Percentiles rank a stretch among this genome's conserved stretches.
Evolutionary conservation across 192 early-diverging fungal species (phyloP).

Genomic region (Fimicolochytrium jonesii): DNA sequence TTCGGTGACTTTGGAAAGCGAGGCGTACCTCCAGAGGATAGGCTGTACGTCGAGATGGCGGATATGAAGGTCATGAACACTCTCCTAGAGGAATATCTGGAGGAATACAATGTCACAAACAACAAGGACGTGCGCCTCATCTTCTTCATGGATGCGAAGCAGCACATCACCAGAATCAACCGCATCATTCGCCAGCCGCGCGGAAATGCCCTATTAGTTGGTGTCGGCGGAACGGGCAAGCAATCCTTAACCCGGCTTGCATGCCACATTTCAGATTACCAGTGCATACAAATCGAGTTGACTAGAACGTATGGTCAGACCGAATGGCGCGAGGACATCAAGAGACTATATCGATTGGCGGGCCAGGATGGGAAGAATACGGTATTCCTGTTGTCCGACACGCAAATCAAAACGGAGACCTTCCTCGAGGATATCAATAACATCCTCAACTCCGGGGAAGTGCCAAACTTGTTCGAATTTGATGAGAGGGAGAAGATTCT

Average conservation of each 20-base stretch:
- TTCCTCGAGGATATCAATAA: conserved; percentile 59
- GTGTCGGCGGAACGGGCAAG: conserved; percentile 58
- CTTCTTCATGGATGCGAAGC: conserved; percentile 60
- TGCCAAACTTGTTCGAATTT: conserved; percentile 57
- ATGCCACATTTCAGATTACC: conserved; percentile 58
- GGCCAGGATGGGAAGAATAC: conserved; percentile 62
- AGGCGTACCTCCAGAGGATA: conserved; percentile 53
- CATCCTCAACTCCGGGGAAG: conserved; percentile 59
- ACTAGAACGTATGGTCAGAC: conserved; percentile 51
- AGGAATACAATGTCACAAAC: conserved; percentile 60
- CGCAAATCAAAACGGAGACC: conserved; percentile 55
- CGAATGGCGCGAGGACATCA: conserved; percentile 59
- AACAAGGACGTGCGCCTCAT: conserved; percentile 55
- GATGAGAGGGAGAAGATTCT: conserved; percentile 61
- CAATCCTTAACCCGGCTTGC: conserved; percentile 55
- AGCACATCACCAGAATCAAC: conserved; percentile 53
- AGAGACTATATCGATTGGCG: conserved; percentile 48
- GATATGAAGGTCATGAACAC: conserved; percentile 55
- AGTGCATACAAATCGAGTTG: conserved; percentile 56
- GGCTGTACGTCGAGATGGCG: conserved; percentile 50
- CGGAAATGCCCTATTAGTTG: conserved; percentile 56
- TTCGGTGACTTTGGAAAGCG: conserved; percentile 57
- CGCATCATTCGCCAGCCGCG: conserved; percentile 56
- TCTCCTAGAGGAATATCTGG: conserved; percentile 58
- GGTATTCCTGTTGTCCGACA: conserved; percentile 57